phyloP scores from a whole-genome alignment of 257 asterid species.

The Eucommia ulmoides region DNA sequence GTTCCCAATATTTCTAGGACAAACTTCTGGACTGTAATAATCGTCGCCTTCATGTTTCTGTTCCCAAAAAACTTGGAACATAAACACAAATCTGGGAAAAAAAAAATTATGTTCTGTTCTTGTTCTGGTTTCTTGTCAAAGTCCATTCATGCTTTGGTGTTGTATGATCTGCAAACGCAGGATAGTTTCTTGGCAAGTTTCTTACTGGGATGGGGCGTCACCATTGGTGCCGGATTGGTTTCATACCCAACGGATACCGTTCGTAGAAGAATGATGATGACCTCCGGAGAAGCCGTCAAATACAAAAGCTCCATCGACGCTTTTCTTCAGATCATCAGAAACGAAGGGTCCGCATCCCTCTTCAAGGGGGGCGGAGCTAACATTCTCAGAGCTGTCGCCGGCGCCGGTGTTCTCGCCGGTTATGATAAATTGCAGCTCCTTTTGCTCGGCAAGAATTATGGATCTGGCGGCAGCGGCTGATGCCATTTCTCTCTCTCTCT shows the following conservation, averaged over 20 bases:
- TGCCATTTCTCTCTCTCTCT: background rate
- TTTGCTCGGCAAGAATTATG: constrained; percentile 50
- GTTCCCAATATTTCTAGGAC: background rate
- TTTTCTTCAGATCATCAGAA: constrained; percentile 44
- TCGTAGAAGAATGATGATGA: constrained; percentile 88
- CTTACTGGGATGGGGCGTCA: constrained; percentile 74
- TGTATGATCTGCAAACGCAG: constrained; percentile 20
- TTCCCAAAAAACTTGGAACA: too few species aligned
- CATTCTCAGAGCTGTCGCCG: constrained; percentile 65
- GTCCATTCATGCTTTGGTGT: constrained; percentile 3
- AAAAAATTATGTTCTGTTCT: background rate
- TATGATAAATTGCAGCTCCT: constrained; percentile 66
- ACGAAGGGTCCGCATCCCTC: constrained; percentile 55
- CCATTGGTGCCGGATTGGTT: constrained; percentile 66
- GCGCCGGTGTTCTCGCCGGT: constrained; percentile 78
- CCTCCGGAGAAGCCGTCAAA: constrained; percentile 75
- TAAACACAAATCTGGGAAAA: too few species aligned
- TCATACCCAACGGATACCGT: constrained; percentile 72
- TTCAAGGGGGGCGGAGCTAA: constrained; percentile 85
- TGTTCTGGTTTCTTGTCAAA: background rate
- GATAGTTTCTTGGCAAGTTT: constrained; percentile 73
- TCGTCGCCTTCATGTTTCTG: too few species aligned
- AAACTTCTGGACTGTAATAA: background rate
- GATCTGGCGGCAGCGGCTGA: constrained; percentile 56
- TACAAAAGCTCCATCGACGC: constrained; percentile 57